phyloP scores from a whole-genome alignment of 2,329 filamentous ascomycete genomes.

The Venturia carpophila region DNA sequence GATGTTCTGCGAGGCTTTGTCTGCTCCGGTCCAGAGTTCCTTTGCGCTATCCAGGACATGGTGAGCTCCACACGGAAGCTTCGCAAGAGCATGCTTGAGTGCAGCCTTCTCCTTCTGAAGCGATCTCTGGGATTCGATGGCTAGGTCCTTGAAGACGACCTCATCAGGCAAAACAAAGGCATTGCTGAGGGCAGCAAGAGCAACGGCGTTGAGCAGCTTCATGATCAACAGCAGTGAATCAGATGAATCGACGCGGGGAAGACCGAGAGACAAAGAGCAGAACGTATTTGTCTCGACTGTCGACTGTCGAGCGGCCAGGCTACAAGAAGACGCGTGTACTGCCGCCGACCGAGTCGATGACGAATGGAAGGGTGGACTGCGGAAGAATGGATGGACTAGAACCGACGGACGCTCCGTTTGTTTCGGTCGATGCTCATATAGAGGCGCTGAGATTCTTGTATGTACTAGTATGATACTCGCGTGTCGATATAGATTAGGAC shows the following conservation, averaged over 20 bases:
- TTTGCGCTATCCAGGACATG: conserved; percentile 30
- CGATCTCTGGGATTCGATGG: conserved; percentile 31
- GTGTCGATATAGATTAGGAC: background rate
- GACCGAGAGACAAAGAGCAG: background rate
- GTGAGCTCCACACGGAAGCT: conserved; percentile 29
- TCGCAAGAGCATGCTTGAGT: conserved; percentile 22
- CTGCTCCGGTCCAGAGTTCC: conserved; percentile 25
- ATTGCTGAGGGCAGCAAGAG: conserved; percentile 42
- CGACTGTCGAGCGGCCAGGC: background rate
- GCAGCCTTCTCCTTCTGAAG: conserved; percentile 20
- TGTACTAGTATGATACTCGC: background rate
- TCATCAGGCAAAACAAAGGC: conserved; percentile 49
- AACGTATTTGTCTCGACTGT: background rate
- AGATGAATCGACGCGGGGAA: background rate
- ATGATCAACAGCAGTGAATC: conserved; percentile 28
- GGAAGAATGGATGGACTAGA: background rate
- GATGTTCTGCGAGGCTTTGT: conserved; percentile 38
- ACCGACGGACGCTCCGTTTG: background rate
- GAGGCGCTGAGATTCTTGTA: no score
- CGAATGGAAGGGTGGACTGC: background rate
- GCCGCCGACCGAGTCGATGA: background rate
- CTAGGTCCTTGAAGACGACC: conserved; percentile 38
- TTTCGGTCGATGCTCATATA: background rate
- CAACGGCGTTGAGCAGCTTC: conserved; percentile 43
- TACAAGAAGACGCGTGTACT: background rate